Conservation (phyloP, 2,329 filamentous ascomycete species). For the Diaporthe humulicola region DNA sequence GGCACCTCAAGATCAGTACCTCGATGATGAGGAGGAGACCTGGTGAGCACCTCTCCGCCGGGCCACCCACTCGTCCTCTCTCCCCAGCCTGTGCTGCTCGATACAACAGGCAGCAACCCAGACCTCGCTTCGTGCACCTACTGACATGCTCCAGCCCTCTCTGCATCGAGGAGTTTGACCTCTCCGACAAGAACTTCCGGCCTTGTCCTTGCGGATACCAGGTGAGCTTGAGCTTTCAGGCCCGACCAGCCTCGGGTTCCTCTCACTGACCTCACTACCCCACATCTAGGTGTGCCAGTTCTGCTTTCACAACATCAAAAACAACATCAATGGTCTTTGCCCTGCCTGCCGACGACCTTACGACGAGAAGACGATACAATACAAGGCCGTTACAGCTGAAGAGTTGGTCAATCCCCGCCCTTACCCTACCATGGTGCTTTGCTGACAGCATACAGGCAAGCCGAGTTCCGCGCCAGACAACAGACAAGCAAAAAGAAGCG, state of each 20-base stretch:
- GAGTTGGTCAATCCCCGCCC: conserved; percentile 75
- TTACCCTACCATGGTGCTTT: conserved; percentile 31
- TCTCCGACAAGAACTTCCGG: conserved; percentile 96
- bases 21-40: conserved; percentile 79
- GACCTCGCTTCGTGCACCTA: conserved; percentile 41
- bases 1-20: conserved; percentile 78
- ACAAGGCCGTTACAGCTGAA: conserved; percentile 94
- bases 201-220: conserved; percentile 99
- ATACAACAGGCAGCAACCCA: conserved; percentile 32
- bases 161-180: conserved; percentile 98
- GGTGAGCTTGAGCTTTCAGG: conserved; percentile 64
- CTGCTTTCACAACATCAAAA: conserved; percentile 99
- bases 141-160: conserved; percentile 76
- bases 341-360: conserved; percentile 97
- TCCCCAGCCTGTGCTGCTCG: conserved; percentile 40
- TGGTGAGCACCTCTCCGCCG: conserved; percentile 63
- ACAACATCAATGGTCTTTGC: conserved; percentile 96
- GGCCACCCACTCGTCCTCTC: conserved; percentile 32
- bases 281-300: conserved; percentile 91
- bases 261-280: conserved; percentile 39
- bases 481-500: conserved; percentile 95
- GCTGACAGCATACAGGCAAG: conserved; percentile 66
- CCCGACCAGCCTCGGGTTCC: conserved; percentile 31
- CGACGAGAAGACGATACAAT: conserved; percentile 97
- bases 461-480: conserved; percentile 81